Percentiles rank a stretch among this genome's conserved stretches.
Conservation (phyloP, 2,329 filamentous ascomycete species). For the Cladosporium phlei region DNA sequence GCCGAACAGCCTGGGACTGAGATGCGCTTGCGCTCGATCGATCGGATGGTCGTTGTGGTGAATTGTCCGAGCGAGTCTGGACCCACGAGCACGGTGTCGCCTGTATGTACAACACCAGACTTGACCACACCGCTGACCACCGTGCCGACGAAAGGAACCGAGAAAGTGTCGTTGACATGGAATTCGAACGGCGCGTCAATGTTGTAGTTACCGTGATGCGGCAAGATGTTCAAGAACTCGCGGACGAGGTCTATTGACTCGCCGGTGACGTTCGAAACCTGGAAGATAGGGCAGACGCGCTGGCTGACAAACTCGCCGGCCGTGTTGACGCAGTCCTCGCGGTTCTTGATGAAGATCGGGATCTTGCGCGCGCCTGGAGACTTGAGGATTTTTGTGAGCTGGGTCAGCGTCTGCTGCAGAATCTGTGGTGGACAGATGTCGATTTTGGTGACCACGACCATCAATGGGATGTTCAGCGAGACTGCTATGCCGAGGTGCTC, state of each 20-base stretch:
- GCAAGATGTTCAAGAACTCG: constrained; percentile 89
- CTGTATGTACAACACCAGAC: constrained; percentile 73
- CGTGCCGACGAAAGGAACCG: constrained; percentile 92
- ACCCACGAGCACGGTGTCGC: constrained; percentile 84
- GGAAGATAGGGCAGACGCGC: constrained; percentile 93
- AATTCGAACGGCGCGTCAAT: constrained; percentile 86
- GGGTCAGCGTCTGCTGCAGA: constrained; percentile 83
- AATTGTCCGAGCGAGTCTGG: constrained; percentile 90
- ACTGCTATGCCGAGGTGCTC: constrained; percentile 94
- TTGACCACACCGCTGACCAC: constrained; percentile 94
- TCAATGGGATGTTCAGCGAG: constrained; percentile 91
- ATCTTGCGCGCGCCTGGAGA: constrained; percentile 92
- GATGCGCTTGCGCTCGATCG: constrained; percentile 92
- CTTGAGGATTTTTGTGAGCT: constrained; percentile 89
- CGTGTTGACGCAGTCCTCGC: constrained; percentile 89
- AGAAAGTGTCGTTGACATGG: constrained; percentile 95
- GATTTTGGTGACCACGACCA: constrained; percentile 97
- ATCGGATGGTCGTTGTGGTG: constrained; percentile 76
- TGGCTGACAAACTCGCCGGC: constrained; percentile 93
- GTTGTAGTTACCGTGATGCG: constrained; percentile 91
- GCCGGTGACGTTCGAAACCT: constrained; percentile 96
- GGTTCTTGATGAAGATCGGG: constrained; percentile 87
- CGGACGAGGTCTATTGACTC: constrained; percentile 85
- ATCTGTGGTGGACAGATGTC: constrained; percentile 97
- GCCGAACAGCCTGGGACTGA: constrained; percentile 81